Evolutionary conservation across 164 flowering plant genomes (phyloP), one percentile per base, ranked within the genome.

Genomic region (Vitis rotundifolia): DNA sequence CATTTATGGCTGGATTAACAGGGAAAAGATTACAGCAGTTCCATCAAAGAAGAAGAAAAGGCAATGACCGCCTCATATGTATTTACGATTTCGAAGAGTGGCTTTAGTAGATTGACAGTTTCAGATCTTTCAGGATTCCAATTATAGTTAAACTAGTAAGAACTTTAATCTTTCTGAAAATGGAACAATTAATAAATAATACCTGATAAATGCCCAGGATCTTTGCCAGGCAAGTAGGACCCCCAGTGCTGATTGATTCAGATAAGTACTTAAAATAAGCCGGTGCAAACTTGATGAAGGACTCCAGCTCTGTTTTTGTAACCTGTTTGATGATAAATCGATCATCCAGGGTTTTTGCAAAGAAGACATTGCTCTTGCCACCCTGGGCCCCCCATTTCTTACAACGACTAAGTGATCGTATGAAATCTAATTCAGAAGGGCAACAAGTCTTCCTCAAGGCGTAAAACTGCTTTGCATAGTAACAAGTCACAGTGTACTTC

Each of bases 301-400:
- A 91, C 67, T 91, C 98, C 71, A 93, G 78, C 81, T 93, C 98
- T 31, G 92, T 93, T 81, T 91, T 93, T 7, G 98, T 85, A 31
- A 91, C 98, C 79, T 91, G 92, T 72, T 93, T 93, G 69, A 93
- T 83, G 66, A 93, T 89, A 72, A 93, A 93, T 22, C 98, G 76
- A 70, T 93, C 97, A 81, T 93, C 98, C 77, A 87, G 77, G 11
- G 93, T 87, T 76, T 93, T 93, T 16, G 98, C 98, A 63, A 93
- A 93, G 71, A 93, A 93, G 29, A 89, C 98, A 70, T 91, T 91
- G 80, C 97, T 93, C 82, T 93, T 93, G 13, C 98, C 98, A 76
- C 98, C 98, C 70, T 93, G 97, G 13, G 98, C 94, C 16, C 96
- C 94, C 98, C 98, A 93, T 75, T 89, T 93, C 85, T 87, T 91